Conservation (phyloP, 371 early-diverging fungal genomes). For the Mucor piriformis region DNA sequence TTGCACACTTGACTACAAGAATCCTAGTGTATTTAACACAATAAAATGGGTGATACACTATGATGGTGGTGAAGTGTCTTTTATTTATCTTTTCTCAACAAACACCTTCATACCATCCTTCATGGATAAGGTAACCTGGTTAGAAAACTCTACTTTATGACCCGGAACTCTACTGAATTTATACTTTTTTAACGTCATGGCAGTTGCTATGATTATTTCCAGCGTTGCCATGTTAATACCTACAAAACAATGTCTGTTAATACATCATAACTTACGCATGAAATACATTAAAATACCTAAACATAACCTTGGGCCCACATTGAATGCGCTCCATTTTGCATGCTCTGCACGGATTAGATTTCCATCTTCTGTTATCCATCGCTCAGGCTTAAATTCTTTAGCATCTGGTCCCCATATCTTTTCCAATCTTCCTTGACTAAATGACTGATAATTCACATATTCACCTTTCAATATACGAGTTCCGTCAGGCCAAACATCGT, state of each 20-base stretch:
- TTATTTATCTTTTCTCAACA: neutral
- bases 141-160: conserved; percentile 2
- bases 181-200: neutral
- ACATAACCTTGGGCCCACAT: conserved; percentile 70
- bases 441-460: conserved; percentile 51
- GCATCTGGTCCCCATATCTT: conserved; percentile 66
- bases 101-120: neutral
- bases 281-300: conserved; percentile 35
- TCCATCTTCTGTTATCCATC: conserved; percentile 49
- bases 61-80: too few species aligned
- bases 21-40: too few species aligned
- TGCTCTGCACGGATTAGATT: conserved; percentile 21
- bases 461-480: conserved; percentile 59
- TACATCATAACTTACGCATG: neutral
- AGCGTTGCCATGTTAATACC: neutral
- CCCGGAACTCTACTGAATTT: neutral
- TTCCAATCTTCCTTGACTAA: conserved; percentile 55
- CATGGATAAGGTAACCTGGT: conserved; percentile 2
- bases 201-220: neutral
- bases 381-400: conserved; percentile 55
- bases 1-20: too few species aligned
- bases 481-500: conserved; percentile 74
- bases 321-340: conserved; percentile 47
- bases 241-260: neutral
- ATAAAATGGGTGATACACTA: too few species aligned